Base-by-base conservation (phyloP, 2,329 filamentous ascomycete species). In the Tolypocladium tropicale region DNA sequence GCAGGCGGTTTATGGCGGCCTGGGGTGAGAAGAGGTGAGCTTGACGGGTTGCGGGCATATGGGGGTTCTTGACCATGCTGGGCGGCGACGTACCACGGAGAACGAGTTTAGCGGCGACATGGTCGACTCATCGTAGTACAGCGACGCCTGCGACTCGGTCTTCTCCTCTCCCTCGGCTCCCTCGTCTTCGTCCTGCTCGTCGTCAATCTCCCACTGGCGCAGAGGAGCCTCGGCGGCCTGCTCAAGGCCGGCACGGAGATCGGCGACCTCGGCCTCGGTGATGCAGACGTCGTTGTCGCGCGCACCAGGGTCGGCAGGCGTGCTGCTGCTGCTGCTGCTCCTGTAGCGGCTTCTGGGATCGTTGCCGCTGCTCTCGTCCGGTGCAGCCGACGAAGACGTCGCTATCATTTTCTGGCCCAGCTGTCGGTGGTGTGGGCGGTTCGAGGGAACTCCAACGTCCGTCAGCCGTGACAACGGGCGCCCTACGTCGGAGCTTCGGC, bases 1-100 rank as follows among this genome's bases (percentile, higher is more conserved):
- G 78, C 56, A 87, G 74, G 57, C 83, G 78, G 55, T 80, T 78
- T 60, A 87, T 70, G 65, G 81, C 81, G 61, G 80, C 80, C 80
- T 83, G 56, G 23, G 18, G n/a, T n/a, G n/a, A n/a, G n/a, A n/a
- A n/a, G n/a, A n/a, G n/a, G n/a, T n/a, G n/a, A n/a, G n/a, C n/a
- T n/a, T n/a, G n/a, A n/a, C n/a, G n/a, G n/a, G n/a, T n/a, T n/a
- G n/a, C n/a, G n/a, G n/a, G n/a, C n/a, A n/a, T n/a, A n/a, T n/a
- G n/a, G n/a, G n/a, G n/a, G n/a, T n/a, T n/a, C n/a, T n/a, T n/a
- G n/a, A n/a, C n/a, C n/a, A n/a, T n/a, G n/a, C n/a, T n/a, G n/a
- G 5, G 23, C 23, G 23, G 28, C 41, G 5, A 3, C 80, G 72
- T 62, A 83, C 80, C 67, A 75, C 72, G 60, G 81, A 82, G 56